Evolutionary conservation across 352 stramenopile genomes (phyloP).

Genomic region (Aphanomyces cochlioides): DNA sequence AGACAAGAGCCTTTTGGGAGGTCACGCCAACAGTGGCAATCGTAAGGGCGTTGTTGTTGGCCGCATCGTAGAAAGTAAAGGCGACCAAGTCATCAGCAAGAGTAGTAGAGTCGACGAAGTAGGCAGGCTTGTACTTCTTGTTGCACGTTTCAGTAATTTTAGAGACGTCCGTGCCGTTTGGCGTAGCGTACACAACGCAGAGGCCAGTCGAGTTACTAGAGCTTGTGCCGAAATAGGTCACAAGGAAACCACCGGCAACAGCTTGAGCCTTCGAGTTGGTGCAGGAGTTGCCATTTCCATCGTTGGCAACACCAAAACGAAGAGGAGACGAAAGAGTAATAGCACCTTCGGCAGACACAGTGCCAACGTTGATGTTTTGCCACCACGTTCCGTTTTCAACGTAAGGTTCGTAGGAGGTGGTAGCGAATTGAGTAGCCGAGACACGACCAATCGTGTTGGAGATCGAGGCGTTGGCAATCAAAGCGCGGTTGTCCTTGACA

Average conservation of each 20-base stretch:
- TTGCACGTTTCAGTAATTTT: slow-evolving; percentile 52
- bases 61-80: slow-evolving; percentile 63
- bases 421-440: slow-evolving; percentile 57
- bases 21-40: slow-evolving; percentile 67
- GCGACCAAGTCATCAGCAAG: slow-evolving; percentile 57
- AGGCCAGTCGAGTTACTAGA: slow-evolving; percentile 46
- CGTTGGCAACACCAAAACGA: slow-evolving; percentile 49
- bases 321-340: slow-evolving; percentile 56
- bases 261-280: slow-evolving; percentile 61
- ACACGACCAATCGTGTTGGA: slow-evolving; percentile 67
- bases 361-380: slow-evolving; percentile 57
- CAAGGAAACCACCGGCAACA: slow-evolving; percentile 52
- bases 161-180: slow-evolving; percentile 27
- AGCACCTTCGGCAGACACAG: slow-evolving; percentile 43
- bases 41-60: slow-evolving; percentile 74
- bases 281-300: slow-evolving; percentile 37
- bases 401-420: slow-evolving; percentile 72
- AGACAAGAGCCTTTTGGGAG: slow-evolving; percentile 44
- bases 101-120: slow-evolving; percentile 67
- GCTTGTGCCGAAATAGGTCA: slow-evolving; percentile 65
- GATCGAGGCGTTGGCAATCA: slow-evolving; percentile 7
- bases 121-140: slow-evolving; percentile 51
- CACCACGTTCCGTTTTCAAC: slow-evolving; percentile 40
- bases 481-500: slow-evolving; percentile 50
- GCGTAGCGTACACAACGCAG: slow-evolving; percentile 50